These are phyloP conservation scores for Pichia paraexigua DNA, from an alignment of 805 yeast species.

Conservation along the genomic window DNA sequence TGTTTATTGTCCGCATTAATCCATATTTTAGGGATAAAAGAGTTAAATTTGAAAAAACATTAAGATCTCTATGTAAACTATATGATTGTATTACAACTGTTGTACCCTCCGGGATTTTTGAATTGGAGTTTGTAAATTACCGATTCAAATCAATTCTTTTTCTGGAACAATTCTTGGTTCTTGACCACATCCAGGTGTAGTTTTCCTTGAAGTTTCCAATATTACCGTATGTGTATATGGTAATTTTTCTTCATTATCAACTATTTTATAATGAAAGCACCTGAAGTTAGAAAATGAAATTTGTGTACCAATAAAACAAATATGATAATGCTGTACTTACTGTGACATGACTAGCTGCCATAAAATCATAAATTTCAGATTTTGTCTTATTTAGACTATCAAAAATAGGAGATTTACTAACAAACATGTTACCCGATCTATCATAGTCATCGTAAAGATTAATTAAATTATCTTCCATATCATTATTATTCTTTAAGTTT, in stretches of 20 bases:
- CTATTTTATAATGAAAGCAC: constrained; percentile 27
- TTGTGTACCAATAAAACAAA: constrained; percentile 34
- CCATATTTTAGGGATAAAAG: constrained; percentile 52
- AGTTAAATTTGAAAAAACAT: constrained; percentile 40
- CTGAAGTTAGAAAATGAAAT: constrained; percentile 16
- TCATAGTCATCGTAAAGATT: constrained; percentile 15
- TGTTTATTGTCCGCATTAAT: constrained; percentile 31
- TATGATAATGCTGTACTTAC: constrained; percentile 58
- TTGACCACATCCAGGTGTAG: constrained; percentile 67
- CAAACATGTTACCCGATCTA: neutral
- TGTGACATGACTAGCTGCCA: constrained; percentile 74
- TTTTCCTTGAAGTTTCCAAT: constrained; percentile 52
- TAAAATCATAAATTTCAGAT: constrained; percentile 51
- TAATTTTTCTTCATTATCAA: constrained; percentile 36
- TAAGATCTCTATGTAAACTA: constrained; percentile 47
- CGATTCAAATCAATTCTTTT: constrained; percentile 22
- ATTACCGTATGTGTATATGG: constrained; percentile 56
- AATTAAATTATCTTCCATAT: constrained; percentile 18
- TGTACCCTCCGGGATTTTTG: constrained; percentile 43
- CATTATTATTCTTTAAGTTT: constrained; percentile 9
- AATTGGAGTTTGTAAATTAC: constrained; percentile 19
- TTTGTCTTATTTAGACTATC: constrained; percentile 25
- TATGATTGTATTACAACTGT: constrained; percentile 59
- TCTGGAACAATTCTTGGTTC: constrained; percentile 51
- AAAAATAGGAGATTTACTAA: constrained; percentile 10